These are phyloP conservation scores for Mycena metata DNA, from an alignment of 768 basidiomycete species.

Conservation along the genomic window DNA sequence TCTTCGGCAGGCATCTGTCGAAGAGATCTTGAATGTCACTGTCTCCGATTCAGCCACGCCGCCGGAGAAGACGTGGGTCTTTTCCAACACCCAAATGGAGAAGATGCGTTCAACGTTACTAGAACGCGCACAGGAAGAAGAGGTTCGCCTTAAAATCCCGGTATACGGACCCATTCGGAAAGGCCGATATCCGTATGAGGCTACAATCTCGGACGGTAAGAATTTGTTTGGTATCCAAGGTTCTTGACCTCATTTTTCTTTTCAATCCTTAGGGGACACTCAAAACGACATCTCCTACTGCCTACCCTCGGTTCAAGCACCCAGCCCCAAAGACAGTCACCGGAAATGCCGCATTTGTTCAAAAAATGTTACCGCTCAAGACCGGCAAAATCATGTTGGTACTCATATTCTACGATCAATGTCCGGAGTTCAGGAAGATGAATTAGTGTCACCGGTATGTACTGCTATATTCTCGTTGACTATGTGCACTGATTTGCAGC, in stretches of 20 bases:
- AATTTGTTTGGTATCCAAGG: no score
- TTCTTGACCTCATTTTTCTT: no score
- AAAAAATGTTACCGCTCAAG: slow-evolving; percentile 4
- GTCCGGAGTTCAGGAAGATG: slow-evolving; percentile 26
- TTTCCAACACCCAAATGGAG: not conserved
- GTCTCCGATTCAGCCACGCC: no score
- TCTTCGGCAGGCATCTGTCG: not conserved
- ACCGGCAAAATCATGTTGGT: slow-evolving; percentile 42
- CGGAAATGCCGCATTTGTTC: slow-evolving; percentile 33
- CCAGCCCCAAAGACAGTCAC: slow-evolving; percentile 9
- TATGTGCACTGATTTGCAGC: slow-evolving; percentile 30
- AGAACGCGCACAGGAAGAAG: not conserved
- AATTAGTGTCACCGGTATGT: not conserved
- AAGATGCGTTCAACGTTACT: not conserved
- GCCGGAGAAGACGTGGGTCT: slow-evolving; percentile 5
- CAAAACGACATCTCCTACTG: not conserved
- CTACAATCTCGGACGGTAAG: not conserved
- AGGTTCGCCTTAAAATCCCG: not conserved
- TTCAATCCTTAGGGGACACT: not conserved
- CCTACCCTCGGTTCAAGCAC: not conserved
- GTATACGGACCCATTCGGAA: not conserved
- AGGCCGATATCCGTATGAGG: not conserved
- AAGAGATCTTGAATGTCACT: not conserved
- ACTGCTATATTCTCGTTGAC: not conserved
- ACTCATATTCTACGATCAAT: slow-evolving; percentile 34